A percentile compares a stretch with the other conserved stretches of the same genome.
These are phyloP conservation scores for Pichia norvegensis DNA, from an alignment of 1,139 yeast species.

Conservation along the genomic window DNA sequence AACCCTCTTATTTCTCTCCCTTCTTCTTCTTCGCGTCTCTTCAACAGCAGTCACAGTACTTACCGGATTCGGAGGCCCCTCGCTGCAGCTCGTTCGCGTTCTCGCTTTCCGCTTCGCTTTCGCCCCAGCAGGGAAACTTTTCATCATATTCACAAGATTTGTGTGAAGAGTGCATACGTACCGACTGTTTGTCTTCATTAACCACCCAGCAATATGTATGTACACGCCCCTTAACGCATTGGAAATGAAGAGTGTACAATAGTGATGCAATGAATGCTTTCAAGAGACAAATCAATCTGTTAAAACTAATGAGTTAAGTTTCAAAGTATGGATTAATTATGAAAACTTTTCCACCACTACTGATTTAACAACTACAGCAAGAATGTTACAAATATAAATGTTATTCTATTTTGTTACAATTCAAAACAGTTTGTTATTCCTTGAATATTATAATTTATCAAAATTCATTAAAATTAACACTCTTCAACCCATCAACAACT, in stretches of 20 bases:
- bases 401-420: too few relatives aligned
- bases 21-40: too few relatives aligned
- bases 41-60: not conserved
- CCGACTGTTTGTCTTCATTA: not conserved
- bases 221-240: not conserved
- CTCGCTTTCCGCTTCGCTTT: not conserved
- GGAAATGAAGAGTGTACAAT: not conserved
- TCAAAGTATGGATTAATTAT: too few relatives aligned
- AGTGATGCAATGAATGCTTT: not conserved
- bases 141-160: not conserved
- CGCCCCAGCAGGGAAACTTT: not conserved
- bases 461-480: too few relatives aligned
- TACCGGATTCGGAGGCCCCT: not conserved
- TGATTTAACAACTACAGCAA: too few relatives aligned
- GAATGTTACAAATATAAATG: too few relatives aligned
- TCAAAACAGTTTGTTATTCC: too few relatives aligned
- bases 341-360: too few relatives aligned
- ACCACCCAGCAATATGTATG: slow-evolving; percentile 11
- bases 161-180: not conserved
- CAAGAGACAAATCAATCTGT: too few relatives aligned
- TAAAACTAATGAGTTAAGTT: too few relatives aligned
- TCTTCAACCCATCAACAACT: too few relatives aligned
- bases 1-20: not conserved
- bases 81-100: not conserved
- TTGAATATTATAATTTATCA: too few relatives aligned